Evolutionary conservation across 2,329 filamentous ascomycete genomes (phyloP).

Genomic region (Hymenoscyphus occultus): DNA sequence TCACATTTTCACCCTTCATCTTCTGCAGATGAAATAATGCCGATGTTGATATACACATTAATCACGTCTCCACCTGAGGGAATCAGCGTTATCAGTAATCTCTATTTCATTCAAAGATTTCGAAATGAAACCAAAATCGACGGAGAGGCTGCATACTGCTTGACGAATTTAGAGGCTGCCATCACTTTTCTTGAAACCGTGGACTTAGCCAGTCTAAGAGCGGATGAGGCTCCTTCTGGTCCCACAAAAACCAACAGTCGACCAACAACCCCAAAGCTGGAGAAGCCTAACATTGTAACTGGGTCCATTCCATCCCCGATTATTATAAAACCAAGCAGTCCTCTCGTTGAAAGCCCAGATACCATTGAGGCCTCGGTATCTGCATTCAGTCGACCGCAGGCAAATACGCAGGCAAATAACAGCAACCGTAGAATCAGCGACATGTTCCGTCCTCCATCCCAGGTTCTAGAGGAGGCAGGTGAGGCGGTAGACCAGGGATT

Average conservation of each 20-base stretch:
- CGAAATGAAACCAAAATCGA: conserved; percentile 82
- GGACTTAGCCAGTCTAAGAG: conserved; percentile 82
- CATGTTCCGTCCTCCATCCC: conserved; percentile 76
- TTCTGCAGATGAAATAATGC: conserved; percentile 94
- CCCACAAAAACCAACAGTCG: conserved; percentile 55
- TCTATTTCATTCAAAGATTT: conserved; percentile 93
- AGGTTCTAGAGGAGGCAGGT: conserved; percentile 73
- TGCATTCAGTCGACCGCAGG: conserved; percentile 33
- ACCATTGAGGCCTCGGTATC: conserved; percentile 35
- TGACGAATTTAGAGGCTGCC: conserved; percentile 93
- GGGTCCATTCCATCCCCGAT: conserved; percentile 35
- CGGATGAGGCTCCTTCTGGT: conserved; percentile 71
- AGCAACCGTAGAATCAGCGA: conserved; percentile 79
- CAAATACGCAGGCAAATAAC: conserved; percentile 39
- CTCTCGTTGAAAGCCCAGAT: conserved; percentile 33
- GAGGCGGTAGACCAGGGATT: conserved; percentile 89
- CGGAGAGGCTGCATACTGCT: conserved; percentile 91
- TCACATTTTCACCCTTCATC: conserved; percentile 70
- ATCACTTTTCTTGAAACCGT: conserved; percentile 95
- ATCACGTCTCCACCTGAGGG: conserved; percentile 85
- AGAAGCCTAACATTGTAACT: conserved; percentile 32
- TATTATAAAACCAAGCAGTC: conserved; percentile 25
- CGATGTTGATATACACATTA: conserved; percentile 92
- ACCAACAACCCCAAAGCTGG: conserved; percentile 45
- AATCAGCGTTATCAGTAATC: conserved; percentile 87